Percentiles rank a stretch among this genome's conserved stretches.
These are phyloP conservation scores for Coemansia sp. DNA, from an alignment of 192 early-diverging fungal species.

Conservation along the genomic window DNA sequence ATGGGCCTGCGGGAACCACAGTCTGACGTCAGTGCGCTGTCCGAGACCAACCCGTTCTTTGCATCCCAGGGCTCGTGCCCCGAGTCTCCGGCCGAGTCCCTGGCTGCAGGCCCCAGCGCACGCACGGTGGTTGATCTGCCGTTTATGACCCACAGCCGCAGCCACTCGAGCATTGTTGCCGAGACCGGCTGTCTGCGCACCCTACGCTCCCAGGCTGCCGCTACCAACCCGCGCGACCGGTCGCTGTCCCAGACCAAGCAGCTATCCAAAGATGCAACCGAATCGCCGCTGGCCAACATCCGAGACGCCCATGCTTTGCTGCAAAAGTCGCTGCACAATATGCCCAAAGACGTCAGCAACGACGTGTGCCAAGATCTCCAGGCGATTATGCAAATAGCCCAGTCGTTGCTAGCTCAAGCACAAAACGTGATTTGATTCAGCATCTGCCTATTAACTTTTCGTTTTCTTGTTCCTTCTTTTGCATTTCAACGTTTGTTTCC, in stretches of 20 bases:
- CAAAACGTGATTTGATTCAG: not conserved
- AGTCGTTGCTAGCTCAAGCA: slow-evolving; percentile 22
- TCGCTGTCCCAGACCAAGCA: not conserved
- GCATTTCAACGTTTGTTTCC: not conserved
- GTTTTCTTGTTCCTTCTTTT: not conserved
- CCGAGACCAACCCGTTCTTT: slow-evolving; percentile 34
- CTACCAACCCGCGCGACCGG: not conserved
- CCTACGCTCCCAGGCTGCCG: slow-evolving; percentile 19
- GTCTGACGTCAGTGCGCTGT: not conserved
- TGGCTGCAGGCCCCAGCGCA: not conserved
- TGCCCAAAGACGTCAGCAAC: slow-evolving; percentile 1
- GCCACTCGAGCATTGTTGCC: slow-evolving; percentile 35
- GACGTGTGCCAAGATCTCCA: slow-evolving; percentile 25
- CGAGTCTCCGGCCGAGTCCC: not conserved
- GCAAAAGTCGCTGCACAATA: slow-evolving; percentile 11
- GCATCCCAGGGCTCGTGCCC: not conserved
- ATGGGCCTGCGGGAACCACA: not conserved
- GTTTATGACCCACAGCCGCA: slow-evolving; percentile 26
- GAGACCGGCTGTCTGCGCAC: slow-evolving; percentile 47
- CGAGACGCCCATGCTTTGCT: slow-evolving; percentile 24
- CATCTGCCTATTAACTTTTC: too few relatives aligned
- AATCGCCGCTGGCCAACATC: slow-evolving; percentile 19
- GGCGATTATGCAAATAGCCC: slow-evolving; percentile 35
- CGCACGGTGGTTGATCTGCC: slow-evolving; percentile 8
- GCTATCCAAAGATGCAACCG: not conserved